phyloP scores from a whole-genome alignment of 768 basidiomycete species.

The Kwoniella dendrophila region DNA sequence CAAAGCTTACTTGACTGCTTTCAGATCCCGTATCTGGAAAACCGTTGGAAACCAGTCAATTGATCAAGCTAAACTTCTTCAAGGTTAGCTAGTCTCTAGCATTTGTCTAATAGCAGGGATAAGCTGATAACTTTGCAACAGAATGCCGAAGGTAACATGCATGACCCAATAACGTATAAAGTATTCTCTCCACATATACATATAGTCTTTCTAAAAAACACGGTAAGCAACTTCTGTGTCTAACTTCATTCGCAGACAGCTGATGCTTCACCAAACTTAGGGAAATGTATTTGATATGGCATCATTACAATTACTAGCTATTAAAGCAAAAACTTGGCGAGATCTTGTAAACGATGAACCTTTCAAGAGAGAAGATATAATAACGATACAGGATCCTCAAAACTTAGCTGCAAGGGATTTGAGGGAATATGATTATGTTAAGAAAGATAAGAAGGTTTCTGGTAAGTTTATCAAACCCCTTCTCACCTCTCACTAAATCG shows the following conservation, averaged over 20 bases:
- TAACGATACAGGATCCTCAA: constrained; percentile 74
- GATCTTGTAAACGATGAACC: constrained; percentile 84
- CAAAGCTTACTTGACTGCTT: not conserved
- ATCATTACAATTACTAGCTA: constrained; percentile 52
- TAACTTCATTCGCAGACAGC: too few relatives aligned
- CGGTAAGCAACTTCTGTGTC: too few relatives aligned
- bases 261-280: too few relatives aligned
- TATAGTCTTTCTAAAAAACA: constrained; percentile 90
- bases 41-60: constrained; percentile 55
- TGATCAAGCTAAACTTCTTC: constrained; percentile 59
- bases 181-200: constrained; percentile 95
- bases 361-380: constrained; percentile 86
- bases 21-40: constrained; percentile 59
- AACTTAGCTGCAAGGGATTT: constrained; percentile 56
- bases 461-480: constrained; percentile 33
- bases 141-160: constrained; percentile 80
- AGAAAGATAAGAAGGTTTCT: constrained; percentile 53
- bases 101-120: not conserved
- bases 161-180: constrained; percentile 98
- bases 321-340: constrained; percentile 60
- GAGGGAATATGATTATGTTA: constrained; percentile 58
- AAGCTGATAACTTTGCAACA: constrained; percentile 61
- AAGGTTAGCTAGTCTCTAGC: constrained; percentile 59
- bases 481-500: not conserved
- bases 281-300: constrained; percentile 56